Evolutionary conservation across 1,284 basidiomycete genomes (phyloP).

Genomic region (Pseudozyma hubeiensis): DNA sequence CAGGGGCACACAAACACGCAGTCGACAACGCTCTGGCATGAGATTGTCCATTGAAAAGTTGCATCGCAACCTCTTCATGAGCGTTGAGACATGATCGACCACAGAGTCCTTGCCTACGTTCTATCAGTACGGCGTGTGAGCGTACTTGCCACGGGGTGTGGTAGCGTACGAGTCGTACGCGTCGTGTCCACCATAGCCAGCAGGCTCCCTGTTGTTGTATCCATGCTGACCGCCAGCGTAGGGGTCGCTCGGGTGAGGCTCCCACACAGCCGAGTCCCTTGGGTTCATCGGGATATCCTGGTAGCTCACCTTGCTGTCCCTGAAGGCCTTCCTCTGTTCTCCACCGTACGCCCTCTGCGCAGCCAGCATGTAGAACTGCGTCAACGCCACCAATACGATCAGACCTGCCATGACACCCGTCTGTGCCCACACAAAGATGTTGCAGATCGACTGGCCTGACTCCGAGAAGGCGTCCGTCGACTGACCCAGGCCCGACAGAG

Average conservation of each 20-base stretch:
- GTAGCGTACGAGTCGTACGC: conserved; percentile 36
- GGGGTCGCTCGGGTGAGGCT: conserved; percentile 28
- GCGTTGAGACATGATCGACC: neutral
- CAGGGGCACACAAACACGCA: neutral
- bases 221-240: conserved; percentile 19
- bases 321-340: conserved; percentile 50
- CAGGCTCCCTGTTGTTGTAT: neutral
- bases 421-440: conserved; percentile 65
- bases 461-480: conserved; percentile 30
- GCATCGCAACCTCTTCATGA: too few relatives aligned
- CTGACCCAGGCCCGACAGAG: conserved; percentile 17
- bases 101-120: neutral
- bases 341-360: conserved; percentile 62
- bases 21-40: neutral
- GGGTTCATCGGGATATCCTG: conserved; percentile 55
- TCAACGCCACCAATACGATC: conserved; percentile 62
- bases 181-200: conserved; percentile 2
- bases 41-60: conserved; percentile 13
- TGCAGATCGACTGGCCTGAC: conserved; percentile 54
- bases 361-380: conserved; percentile 67
- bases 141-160: conserved; percentile 27
- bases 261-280: conserved; percentile 57
- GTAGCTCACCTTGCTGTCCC: conserved; percentile 35
- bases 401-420: conserved; percentile 63
- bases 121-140: conserved; percentile 20